Conservation (phyloP, 805 yeast species). For the Zygoascus biomembranicola region DNA sequence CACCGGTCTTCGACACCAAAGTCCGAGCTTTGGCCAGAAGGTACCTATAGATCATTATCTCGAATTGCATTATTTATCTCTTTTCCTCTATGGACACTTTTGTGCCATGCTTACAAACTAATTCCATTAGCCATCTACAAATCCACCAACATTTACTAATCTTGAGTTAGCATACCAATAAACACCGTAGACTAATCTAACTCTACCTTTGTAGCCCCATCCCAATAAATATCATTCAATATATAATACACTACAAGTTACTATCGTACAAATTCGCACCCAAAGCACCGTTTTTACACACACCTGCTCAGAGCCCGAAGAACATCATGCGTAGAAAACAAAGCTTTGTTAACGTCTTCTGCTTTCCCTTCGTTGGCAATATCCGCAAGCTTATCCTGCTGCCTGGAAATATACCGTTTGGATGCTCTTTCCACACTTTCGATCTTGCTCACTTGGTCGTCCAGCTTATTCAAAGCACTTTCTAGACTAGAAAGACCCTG, state of each 20-base stretch:
- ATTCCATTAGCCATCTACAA: too few species aligned
- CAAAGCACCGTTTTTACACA: neutral
- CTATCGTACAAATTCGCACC: neutral
- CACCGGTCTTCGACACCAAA: slow-evolving; percentile 66
- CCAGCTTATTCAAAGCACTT: neutral
- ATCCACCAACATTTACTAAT: too few species aligned
- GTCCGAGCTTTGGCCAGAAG: slow-evolving; percentile 67
- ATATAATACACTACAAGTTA: neutral
- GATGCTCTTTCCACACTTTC: slow-evolving; percentile 15
- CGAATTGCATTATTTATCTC: too few species aligned
- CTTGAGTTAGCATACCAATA: too few species aligned
- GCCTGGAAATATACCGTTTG: slow-evolving; percentile 15
- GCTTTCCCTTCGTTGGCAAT: neutral
- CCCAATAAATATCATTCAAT: too few species aligned
- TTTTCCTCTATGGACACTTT: too few species aligned
- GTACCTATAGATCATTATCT: slow-evolving; percentile 40
- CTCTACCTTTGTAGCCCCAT: neutral
- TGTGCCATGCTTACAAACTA: too few species aligned
- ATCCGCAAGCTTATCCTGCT: slow-evolving; percentile 9
- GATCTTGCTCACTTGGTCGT: slow-evolving; percentile 19
- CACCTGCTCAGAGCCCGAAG: slow-evolving; percentile 12
- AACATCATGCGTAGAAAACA: slow-evolving; percentile 1
- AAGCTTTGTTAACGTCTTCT: neutral
- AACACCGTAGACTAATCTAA: too few species aligned
- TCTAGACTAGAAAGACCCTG: slow-evolving; percentile 3